Percentiles rank a stretch among this genome's conserved stretches.
Conservation (phyloP, 2,329 filamentous ascomycete genomes). For the Coniochaeta sp. region DNA sequence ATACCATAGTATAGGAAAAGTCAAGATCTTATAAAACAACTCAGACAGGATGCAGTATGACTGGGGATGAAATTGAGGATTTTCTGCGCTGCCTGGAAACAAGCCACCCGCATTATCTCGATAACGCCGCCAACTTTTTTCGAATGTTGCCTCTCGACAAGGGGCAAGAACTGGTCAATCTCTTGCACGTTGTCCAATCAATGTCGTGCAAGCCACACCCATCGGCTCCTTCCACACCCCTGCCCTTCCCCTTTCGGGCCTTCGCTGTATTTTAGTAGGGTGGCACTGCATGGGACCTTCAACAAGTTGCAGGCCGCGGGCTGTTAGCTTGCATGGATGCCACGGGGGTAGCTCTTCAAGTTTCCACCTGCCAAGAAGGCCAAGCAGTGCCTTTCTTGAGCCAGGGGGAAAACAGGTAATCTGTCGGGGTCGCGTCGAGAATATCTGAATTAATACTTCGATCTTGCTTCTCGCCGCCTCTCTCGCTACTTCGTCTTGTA, state of each 20-base stretch:
- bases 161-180: not conserved
- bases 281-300: not conserved
- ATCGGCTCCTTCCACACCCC: not conserved
- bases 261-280: not conserved
- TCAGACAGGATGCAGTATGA: not conserved
- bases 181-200: not conserved
- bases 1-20: too few species aligned
- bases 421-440: not conserved
- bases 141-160: not conserved
- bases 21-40: not conserved
- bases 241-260: not conserved
- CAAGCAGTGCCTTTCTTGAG: not conserved
- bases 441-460: not conserved
- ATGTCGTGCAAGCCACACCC: not conserved
- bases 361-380: not conserved
- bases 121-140: not conserved
- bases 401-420: constrained; percentile 1
- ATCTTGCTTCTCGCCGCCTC: not conserved
- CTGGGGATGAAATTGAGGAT: not conserved
- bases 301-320: not conserved
- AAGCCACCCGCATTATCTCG: not conserved
- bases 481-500: not conserved
- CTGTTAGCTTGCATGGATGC: not conserved
- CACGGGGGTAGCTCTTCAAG: not conserved
- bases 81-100: not conserved